A percentile compares a stretch with the other conserved stretches of the same genome.
phyloP scores from a whole-genome alignment of 768 basidiomycete genomes.

The Termitomyces sp. region DNA sequence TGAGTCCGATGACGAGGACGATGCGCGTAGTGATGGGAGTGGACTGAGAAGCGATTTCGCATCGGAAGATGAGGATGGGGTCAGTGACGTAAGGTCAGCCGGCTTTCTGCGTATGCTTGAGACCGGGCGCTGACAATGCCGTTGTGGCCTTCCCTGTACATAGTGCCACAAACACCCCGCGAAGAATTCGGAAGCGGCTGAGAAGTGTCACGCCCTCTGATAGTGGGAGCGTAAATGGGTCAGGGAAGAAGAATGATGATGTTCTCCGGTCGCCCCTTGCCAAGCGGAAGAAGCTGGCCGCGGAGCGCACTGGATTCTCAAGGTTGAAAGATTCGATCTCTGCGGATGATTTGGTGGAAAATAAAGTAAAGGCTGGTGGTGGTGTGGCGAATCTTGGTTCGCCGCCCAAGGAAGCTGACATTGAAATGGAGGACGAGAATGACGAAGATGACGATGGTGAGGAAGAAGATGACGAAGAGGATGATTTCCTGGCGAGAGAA shows the following conservation, averaged over 20 bases:
- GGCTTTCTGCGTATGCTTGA: background rate
- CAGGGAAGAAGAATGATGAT: constrained; percentile 30
- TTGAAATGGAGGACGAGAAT: constrained; percentile 29
- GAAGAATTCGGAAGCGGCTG: constrained; percentile 57
- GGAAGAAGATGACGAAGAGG: constrained; percentile 52
- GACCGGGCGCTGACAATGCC: background rate
- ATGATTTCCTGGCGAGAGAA: constrained; percentile 78
- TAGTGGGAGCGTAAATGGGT: constrained; percentile 29
- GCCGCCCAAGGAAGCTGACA: constrained; percentile 16
- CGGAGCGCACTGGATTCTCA: constrained; percentile 60
- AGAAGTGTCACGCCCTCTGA: constrained; percentile 71
- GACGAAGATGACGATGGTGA: constrained; percentile 45
- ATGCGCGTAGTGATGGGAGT: constrained; percentile 33
- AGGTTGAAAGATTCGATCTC: constrained; percentile 62
- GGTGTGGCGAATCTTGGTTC: constrained; percentile 9
- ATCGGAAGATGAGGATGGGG: constrained; percentile 54
- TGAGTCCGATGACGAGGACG: constrained; percentile 66
- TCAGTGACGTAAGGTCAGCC: constrained; percentile 29
- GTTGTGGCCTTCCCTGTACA: background rate
- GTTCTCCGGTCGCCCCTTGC: constrained; percentile 61
- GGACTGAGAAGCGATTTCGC: constrained; percentile 36
- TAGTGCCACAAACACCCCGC: constrained; percentile 36
- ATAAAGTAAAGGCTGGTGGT: constrained; percentile 12
- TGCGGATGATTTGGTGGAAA: constrained; percentile 39
- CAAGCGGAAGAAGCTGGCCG: constrained; percentile 73